Base-by-base conservation (phyloP, 495 filamentous ascomycete species). In the Rusavskia elegans region DNA sequence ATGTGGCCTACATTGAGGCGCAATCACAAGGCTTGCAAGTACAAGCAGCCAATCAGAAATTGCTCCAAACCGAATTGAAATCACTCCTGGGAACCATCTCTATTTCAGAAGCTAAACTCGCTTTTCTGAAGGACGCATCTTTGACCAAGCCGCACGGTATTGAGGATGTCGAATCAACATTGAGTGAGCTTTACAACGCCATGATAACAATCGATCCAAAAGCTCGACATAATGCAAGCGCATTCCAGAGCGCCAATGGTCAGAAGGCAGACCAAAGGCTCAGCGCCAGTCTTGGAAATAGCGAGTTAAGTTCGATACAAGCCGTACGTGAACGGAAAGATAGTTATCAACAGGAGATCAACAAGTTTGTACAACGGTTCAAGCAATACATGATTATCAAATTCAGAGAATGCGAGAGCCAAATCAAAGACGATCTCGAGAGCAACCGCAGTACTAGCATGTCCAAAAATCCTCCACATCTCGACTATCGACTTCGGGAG, bases 21-120 rank as follows among this genome's bases (percentile, higher is more conserved):
- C 92, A 97, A 63, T 88, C 86, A 5, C 89, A 97, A 68, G 93
- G 92, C 67, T 66, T 98, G 21, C 93, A 97, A 61, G 89, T 98
- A 19, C 90, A 96, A 64, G 87, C 90, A 19, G 89, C 93, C 20
- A 98, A 98, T 60, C 93, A 98, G 66, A 95, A 93, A 67, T 77
- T 94, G 32, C 76, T 98, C 25, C 87, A 89, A 61, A 85, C 79
- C 44, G 92, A 98, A 64, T 72, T 98, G 4, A 78, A 89, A 57
- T 75, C 71, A 6, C 69, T 98, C 17, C 71, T 98, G 41, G 80
- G 85, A 48, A 95, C 84, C 0, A 87, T 95, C 41, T 89, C 87
- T 16, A 94, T 97, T 29, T 85, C 85, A 19, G 68, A 79, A 5
- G 65, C 76, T 19, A 80, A 93, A 53, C 72, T 97, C 20, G 76